Conservation (phyloP, 805 yeast genomes). For the Metschnikowia kofuensis region DNA sequence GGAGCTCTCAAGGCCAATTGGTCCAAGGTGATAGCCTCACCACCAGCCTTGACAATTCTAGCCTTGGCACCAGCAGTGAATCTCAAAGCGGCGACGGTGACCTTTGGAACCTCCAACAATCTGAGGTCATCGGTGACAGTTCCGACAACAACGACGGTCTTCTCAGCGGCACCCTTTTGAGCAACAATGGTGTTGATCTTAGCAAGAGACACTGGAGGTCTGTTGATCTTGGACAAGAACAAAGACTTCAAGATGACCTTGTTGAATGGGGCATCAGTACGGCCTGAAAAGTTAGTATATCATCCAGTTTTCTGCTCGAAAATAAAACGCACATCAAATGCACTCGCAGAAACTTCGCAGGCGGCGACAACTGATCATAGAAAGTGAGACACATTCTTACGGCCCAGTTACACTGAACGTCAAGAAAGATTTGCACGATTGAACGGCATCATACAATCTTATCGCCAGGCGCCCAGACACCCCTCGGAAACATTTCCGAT, state of each 20-base stretch:
- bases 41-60: constrained; percentile 96
- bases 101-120: constrained; percentile 90
- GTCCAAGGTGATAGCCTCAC: constrained; percentile 99
- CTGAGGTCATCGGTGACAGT: constrained; percentile 98
- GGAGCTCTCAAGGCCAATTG: constrained; percentile 99
- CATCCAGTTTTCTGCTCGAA: constrained; percentile 40
- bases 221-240: constrained; percentile 97
- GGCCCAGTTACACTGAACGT: background rate
- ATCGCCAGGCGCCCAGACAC: background rate
- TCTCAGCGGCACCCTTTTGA: constrained; percentile 80
- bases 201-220: constrained; percentile 98
- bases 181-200: constrained; percentile 81
- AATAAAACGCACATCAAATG: constrained; percentile 32
- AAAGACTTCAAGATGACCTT: constrained; percentile 90
- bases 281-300: constrained; percentile 60
- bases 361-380: background rate
- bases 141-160: constrained; percentile 91
- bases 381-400: constrained; percentile 17
- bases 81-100: constrained; percentile 98
- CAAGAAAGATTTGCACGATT: background rate
- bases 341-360: constrained; percentile 27
- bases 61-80: constrained; percentile 99
- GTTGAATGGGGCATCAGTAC: constrained; percentile 99
- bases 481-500: background rate
- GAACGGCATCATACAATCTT: background rate